phyloP scores from a whole-genome alignment of 2,329 filamentous ascomycete genomes.

The Cercospora brassicicola region DNA sequence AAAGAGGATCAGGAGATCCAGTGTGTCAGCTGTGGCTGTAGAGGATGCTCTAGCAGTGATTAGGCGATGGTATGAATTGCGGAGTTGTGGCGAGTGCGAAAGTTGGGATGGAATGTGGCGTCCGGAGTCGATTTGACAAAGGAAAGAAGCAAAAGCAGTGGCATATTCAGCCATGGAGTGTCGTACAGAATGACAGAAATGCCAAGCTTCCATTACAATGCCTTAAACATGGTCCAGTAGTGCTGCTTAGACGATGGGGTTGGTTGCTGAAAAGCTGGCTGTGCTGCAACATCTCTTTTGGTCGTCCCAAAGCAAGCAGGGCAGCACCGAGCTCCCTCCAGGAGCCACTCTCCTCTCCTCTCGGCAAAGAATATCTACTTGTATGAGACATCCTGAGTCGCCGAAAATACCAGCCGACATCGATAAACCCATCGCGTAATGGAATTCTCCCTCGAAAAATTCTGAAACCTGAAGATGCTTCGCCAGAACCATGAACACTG shows the following conservation, averaged over 20 bases:
- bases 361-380: neutral
- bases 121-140: neutral
- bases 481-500: neutral
- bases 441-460: neutral
- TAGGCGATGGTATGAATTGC: constrained; percentile 40
- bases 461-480: neutral
- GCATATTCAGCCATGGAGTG: neutral
- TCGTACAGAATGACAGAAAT: neutral
- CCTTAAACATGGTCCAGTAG: neutral
- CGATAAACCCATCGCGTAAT: neutral
- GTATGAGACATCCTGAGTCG: neutral
- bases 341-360: neutral
- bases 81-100: neutral
- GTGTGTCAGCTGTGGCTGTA: constrained; percentile 92
- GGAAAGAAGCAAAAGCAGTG: neutral
- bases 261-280: neutral
- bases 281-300: neutral
- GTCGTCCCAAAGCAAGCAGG: neutral
- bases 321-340: neutral
- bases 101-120: neutral
- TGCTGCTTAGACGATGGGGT: neutral
- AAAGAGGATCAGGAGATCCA: constrained; percentile 89
- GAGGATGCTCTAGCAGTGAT: constrained; percentile 84
- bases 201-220: neutral
- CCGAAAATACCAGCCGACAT: neutral